phyloP scores from a whole-genome alignment of 805 yeast genomes.

The Alloascoidea africana region DNA sequence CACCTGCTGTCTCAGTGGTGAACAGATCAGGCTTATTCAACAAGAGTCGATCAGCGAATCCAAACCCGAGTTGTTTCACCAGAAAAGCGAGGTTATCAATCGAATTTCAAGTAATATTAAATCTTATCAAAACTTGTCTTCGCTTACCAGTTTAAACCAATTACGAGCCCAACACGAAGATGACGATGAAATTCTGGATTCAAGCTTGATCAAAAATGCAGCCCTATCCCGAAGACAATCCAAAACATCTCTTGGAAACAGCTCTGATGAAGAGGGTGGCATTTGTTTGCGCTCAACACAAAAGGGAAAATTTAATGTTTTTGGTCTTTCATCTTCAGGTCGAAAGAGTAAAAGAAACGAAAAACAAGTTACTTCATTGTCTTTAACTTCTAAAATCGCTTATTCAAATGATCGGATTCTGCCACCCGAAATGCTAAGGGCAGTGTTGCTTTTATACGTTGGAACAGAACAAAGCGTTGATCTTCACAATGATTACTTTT shows the following conservation, averaged over 20 bases:
- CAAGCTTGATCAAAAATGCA: too few relatives aligned
- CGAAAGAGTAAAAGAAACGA: conserved; percentile 2
- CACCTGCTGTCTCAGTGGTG: conserved; percentile 11
- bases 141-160: not conserved
- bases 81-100: conserved; percentile 9
- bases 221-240: not conserved
- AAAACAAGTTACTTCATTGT: conserved; percentile 9
- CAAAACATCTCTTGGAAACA: too few relatives aligned
- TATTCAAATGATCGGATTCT: conserved; percentile 14
- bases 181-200: not conserved
- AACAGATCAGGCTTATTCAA: conserved; percentile 12
- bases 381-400: conserved; percentile 16
- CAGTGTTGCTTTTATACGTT: conserved; percentile 8
- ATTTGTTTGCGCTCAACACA: conserved; percentile 2
- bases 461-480: not conserved
- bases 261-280: conserved; percentile 3
- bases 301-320: conserved; percentile 3
- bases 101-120: not conserved
- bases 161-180: not conserved
- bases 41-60: conserved; percentile 9
- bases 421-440: conserved; percentile 14
- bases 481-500: conserved; percentile 7
- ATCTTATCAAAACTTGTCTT: not conserved
- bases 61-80: conserved; percentile 5
- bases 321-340: not conserved